Conservation (phyloP, 2,329 filamentous ascomycete genomes). For the Trichothecium sympodiale region DNA sequence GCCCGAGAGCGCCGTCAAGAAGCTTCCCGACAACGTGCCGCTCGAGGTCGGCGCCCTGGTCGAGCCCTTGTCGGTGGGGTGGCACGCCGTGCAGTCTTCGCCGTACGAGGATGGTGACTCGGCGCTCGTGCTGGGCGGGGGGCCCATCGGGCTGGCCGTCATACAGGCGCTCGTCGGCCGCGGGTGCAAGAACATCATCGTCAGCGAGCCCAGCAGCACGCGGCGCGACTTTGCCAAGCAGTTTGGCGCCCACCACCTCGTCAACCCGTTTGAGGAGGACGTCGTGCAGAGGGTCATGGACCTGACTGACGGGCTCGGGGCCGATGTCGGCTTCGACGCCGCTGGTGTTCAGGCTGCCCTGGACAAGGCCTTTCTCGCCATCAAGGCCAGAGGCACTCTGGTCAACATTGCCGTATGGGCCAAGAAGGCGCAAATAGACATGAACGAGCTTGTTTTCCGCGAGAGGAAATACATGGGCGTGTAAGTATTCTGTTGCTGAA, state of each 20-base stretch:
- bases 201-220: slow-evolving; percentile 31
- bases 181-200: slow-evolving; percentile 35
- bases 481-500: slow-evolving; percentile 5
- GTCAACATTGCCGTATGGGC: slow-evolving; percentile 59
- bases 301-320: slow-evolving; percentile 37
- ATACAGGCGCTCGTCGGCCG: slow-evolving; percentile 32
- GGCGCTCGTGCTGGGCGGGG: slow-evolving; percentile 36
- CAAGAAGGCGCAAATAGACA: slow-evolving; percentile 34
- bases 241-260: slow-evolving; percentile 33
- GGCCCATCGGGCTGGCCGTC: slow-evolving; percentile 36
- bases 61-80: slow-evolving; percentile 38
- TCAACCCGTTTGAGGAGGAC: slow-evolving; percentile 30
- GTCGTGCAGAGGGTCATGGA: slow-evolving; percentile 31
- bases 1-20: slow-evolving; percentile 33
- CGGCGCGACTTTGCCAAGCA: slow-evolving; percentile 28
- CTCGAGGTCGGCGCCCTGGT: slow-evolving; percentile 41
- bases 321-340: slow-evolving; percentile 50
- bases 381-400: slow-evolving; percentile 42
- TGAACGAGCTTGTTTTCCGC: slow-evolving; percentile 12
- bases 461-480: slow-evolving; percentile 12
- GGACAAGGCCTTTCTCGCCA: slow-evolving; percentile 31
- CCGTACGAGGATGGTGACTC: slow-evolving; percentile 27
- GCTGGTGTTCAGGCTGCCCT: slow-evolving; percentile 46
- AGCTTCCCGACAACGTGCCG: slow-evolving; percentile 36
- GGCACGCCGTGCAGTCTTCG: slow-evolving; percentile 32